Conservation (phyloP, 345 rosid species). For the Bruguiera sexangula region DNA sequence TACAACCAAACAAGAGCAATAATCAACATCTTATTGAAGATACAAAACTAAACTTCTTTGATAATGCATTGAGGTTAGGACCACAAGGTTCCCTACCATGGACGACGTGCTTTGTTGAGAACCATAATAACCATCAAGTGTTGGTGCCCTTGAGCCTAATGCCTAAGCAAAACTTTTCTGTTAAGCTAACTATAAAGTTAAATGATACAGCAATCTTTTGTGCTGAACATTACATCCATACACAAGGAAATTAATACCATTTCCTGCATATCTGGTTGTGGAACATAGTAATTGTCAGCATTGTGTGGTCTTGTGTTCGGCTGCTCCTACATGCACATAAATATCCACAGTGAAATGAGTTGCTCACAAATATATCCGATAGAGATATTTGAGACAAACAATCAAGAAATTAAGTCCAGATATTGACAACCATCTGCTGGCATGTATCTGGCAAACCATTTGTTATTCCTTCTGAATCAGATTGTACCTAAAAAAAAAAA, state of each 20-base stretch:
- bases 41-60: constrained; percentile 6
- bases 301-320: constrained; percentile 41
- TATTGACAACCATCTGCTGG: constrained; percentile 37
- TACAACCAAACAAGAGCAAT: neutral
- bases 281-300: constrained; percentile 39
- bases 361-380: neutral
- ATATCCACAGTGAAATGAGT: neutral
- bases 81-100: constrained; percentile 31
- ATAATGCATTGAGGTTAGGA: neutral
- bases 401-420: neutral
- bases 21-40: neutral
- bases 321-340: constrained; percentile 30
- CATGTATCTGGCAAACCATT: constrained; percentile 37
- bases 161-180: constrained; percentile 25
- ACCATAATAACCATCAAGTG: constrained; percentile 39
- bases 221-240: neutral
- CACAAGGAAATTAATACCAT: constrained; percentile 25
- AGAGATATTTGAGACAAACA: constrained; percentile 9
- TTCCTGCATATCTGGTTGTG: constrained; percentile 42
- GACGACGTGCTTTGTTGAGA: constrained; percentile 43
- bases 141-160: constrained; percentile 43
- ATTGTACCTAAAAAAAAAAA: constrained; percentile 31
- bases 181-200: constrained; percentile 3
- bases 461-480: constrained; percentile 29
- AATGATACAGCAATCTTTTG: constrained; percentile 1